Evolutionary conservation across 108 stramenopile species (phyloP).

Genomic region (Pseudonitzschia pungens): DNA sequence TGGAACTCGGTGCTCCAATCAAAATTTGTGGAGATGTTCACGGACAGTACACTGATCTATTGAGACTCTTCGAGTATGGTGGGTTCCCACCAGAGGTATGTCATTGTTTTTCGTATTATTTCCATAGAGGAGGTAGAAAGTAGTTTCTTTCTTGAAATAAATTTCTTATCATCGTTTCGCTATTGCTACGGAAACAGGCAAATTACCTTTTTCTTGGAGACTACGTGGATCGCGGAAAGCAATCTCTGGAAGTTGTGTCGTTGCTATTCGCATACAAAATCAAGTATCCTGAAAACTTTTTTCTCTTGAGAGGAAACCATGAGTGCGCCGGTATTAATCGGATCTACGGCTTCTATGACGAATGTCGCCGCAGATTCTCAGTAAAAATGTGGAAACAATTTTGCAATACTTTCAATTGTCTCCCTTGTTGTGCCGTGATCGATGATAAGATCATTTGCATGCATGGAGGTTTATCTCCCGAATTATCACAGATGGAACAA

Average conservation of each 20-base stretch:
- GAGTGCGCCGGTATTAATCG: conserved; percentile 99
- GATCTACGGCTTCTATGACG: conserved; percentile 99
- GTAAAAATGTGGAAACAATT: conserved; percentile 99
- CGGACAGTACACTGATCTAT: conserved; percentile 97
- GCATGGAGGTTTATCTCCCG: conserved; percentile 98
- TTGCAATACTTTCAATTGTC: conserved; percentile 99
- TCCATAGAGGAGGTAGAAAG: not conserved
- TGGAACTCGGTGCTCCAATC: conserved; percentile 98
- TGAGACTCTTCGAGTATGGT: conserved; percentile 97
- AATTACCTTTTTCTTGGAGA: conserved; percentile 99
- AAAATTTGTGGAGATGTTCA: conserved; percentile 99
- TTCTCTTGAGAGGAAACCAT: conserved; percentile 99
- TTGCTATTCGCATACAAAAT: conserved; percentile 98
- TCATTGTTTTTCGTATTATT: conserved; percentile 7
- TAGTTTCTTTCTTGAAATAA: not conserved
- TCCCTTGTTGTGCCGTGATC: conserved; percentile 97
- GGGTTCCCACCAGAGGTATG: conserved; percentile 93
- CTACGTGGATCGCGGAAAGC: conserved; percentile 98
- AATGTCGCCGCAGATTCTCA: conserved; percentile 98
- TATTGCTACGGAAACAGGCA: conserved; percentile 48
- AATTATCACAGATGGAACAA: conserved; percentile 96
- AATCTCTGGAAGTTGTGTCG: conserved; percentile 94
- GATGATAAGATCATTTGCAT: conserved; percentile 99
- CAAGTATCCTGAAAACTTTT: conserved; percentile 99
- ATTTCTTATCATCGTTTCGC: not conserved